A percentile compares a stretch with the other conserved stretches of the same genome.
Evolutionary conservation across 1,284 basidiomycete species (phyloP).

Genomic region (Malassezia arunalokei): DNA sequence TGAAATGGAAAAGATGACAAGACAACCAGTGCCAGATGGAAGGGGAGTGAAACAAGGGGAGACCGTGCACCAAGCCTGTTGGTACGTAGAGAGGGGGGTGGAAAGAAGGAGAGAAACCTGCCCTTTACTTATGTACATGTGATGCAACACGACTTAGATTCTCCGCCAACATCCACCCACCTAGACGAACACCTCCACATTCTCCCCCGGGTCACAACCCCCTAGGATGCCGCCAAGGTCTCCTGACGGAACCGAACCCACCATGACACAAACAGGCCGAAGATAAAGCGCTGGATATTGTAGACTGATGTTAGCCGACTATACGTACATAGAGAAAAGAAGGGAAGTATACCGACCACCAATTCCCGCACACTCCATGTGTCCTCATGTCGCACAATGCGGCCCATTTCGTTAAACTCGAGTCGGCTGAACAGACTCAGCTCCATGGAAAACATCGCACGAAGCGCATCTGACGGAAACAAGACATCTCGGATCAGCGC

Average conservation of each 20-base stretch:
- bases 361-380: constrained; percentile 43
- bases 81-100: constrained; percentile 2
- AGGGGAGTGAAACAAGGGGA: not conserved
- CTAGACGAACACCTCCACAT: not conserved
- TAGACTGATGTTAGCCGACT: not conserved
- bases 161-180: constrained; percentile 7
- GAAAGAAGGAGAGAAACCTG: not conserved
- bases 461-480: constrained; percentile 31
- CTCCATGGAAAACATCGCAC: constrained; percentile 36
- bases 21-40: constrained; percentile 5
- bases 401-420: constrained; percentile 45
- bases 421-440: constrained; percentile 42
- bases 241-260: not conserved
- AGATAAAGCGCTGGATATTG: constrained; percentile 7
- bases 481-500: constrained; percentile 32
- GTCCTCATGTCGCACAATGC: constrained; percentile 44
- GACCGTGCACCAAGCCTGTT: constrained; percentile 11
- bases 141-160: not conserved
- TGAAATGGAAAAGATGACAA: not conserved
- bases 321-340: constrained; percentile 26
- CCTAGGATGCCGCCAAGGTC: not conserved
- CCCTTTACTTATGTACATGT: not conserved
- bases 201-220: not conserved
- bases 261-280: constrained; percentile 8
- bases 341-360: constrained; percentile 41